Evolutionary conservation across 2,329 filamentous ascomycete genomes (phyloP).

Genomic region (Chaetomiaceae sp.): DNA sequence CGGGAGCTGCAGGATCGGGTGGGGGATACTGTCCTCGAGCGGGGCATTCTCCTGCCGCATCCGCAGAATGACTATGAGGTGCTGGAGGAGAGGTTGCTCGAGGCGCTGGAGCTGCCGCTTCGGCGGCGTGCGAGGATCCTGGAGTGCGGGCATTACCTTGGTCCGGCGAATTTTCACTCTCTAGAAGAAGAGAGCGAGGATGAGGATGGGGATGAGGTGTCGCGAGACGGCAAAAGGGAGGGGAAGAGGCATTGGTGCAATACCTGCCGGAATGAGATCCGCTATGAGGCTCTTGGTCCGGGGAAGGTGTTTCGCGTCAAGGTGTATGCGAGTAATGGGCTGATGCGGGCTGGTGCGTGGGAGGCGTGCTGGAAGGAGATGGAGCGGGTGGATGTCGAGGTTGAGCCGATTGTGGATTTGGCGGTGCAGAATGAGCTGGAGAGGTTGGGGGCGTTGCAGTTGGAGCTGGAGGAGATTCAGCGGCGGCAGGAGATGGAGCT

Average conservation of each 20-base stretch:
- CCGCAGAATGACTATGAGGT: constrained; percentile 76
- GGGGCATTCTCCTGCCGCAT: constrained; percentile 71
- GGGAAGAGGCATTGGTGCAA: constrained; percentile 51
- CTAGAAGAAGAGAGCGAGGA: constrained; percentile 41
- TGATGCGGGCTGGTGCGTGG: constrained; percentile 92
- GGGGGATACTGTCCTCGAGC: constrained; percentile 66
- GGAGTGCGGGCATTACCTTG: constrained; percentile 72
- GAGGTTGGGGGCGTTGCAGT: constrained; percentile 40
- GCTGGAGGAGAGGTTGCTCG: constrained; percentile 71
- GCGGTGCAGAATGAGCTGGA: constrained; percentile 57
- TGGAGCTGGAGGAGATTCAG: constrained; percentile 39
- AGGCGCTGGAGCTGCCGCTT: constrained; percentile 67
- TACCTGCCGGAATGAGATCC: constrained; percentile 53
- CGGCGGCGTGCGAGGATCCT: constrained; percentile 62
- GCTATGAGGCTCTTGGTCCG: constrained; percentile 48
- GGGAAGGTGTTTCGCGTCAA: constrained; percentile 70
- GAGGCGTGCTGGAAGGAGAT: constrained; percentile 93
- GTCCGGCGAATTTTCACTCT: constrained; percentile 49
- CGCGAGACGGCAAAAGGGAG: constrained; percentile 8
- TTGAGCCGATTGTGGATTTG: constrained; percentile 67
- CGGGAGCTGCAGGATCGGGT: constrained; percentile 65
- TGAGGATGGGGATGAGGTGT: constrained; percentile 38
- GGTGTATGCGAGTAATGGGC: constrained; percentile 89
- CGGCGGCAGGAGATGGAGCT: constrained; percentile 24
- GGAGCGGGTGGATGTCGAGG: constrained; percentile 95